phyloP scores from a whole-genome alignment of 2,329 filamentous ascomycete species.

The Neoascochyta sp. region DNA sequence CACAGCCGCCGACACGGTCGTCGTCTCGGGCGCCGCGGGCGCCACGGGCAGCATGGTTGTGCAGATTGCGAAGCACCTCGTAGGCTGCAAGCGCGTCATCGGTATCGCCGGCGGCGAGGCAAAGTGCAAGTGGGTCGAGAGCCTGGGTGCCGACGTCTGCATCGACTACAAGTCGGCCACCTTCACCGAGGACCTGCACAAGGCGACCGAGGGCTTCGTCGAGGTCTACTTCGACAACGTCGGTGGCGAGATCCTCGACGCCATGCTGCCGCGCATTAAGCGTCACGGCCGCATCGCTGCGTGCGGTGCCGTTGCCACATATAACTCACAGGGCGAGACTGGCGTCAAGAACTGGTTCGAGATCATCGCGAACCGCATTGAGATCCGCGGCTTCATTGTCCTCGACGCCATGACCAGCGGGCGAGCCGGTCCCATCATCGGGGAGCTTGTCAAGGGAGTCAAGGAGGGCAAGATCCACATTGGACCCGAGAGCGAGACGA shows the following conservation, averaged over 20 bases:
- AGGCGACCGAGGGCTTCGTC: constrained; percentile 49
- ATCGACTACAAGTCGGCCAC: constrained; percentile 52
- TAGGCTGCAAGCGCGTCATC: constrained; percentile 48
- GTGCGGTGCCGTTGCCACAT: constrained; percentile 44
- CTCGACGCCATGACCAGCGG: constrained; percentile 36
- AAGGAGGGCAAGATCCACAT: constrained; percentile 49
- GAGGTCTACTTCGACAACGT: constrained; percentile 54
- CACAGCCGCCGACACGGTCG: constrained; percentile 65
- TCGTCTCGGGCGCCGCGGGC: constrained; percentile 73
- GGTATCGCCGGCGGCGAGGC: constrained; percentile 52
- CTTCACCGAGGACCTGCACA: constrained; percentile 47
- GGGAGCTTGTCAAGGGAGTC: constrained; percentile 21
- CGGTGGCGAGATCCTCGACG: constrained; percentile 48
- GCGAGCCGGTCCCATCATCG: constrained; percentile 23
- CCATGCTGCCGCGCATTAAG: constrained; percentile 45
- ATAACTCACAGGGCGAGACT: constrained; percentile 36
- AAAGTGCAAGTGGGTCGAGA: constrained; percentile 52
- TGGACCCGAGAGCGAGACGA: constrained; percentile 46
- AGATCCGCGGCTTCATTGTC: constrained; percentile 46
- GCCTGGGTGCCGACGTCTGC: constrained; percentile 52
- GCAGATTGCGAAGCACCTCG: constrained; percentile 52
- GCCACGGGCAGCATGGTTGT: constrained; percentile 70
- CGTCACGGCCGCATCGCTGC: constrained; percentile 41
- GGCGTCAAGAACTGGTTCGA: constrained; percentile 46
- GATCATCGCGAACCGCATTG: constrained; percentile 41